Evolutionary conservation across 306 rosid species (phyloP).

Genomic region (Trifolium pratense): DNA sequence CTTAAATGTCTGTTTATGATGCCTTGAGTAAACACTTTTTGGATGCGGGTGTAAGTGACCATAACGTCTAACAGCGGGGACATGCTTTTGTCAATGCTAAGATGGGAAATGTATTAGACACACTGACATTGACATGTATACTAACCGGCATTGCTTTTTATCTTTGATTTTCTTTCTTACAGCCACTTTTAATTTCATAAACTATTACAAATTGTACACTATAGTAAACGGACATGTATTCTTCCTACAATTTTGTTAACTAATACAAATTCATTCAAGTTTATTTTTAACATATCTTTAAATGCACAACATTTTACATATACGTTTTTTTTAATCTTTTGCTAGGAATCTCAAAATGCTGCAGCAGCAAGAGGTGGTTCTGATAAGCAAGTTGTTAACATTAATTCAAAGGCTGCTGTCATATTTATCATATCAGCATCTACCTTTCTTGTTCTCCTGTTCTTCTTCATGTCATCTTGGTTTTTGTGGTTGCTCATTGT

Average conservation of each 20-base stretch:
- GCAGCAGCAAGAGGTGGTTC: conserved; percentile 54
- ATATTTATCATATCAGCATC: conserved; percentile 84
- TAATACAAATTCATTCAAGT: conserved; percentile 25
- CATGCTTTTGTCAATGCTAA: conserved; percentile 32
- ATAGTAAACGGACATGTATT: conserved; percentile 10
- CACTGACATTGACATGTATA: conserved; percentile 20
- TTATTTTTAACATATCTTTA: conserved; percentile 25
- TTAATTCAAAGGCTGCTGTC: conserved; percentile 75
- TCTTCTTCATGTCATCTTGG: conserved; percentile 96
- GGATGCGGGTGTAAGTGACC: no score
- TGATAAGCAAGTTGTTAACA: conserved; percentile 68
- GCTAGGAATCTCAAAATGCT: conserved; percentile 66
- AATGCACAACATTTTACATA: conserved; percentile 16
- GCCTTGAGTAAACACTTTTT: conserved; percentile 29
- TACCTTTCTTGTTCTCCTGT: conserved; percentile 74
- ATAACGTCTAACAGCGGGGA: no score
- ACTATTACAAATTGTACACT: conserved; percentile 10
- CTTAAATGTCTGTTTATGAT: conserved; percentile 22
- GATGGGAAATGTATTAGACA: conserved; percentile 1
- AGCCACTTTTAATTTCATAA: conserved; percentile 14
- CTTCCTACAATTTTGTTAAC: conserved; percentile 31
- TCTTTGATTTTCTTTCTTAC: conserved; percentile 29
- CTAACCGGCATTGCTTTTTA: conserved; percentile 21
- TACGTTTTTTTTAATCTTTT: conserved; percentile 10
- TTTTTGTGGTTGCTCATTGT: conserved; percentile 93